Evolutionary conservation across 129 eudicot genomes (phyloP).

Genomic region (Dittrichia graveolens): DNA sequence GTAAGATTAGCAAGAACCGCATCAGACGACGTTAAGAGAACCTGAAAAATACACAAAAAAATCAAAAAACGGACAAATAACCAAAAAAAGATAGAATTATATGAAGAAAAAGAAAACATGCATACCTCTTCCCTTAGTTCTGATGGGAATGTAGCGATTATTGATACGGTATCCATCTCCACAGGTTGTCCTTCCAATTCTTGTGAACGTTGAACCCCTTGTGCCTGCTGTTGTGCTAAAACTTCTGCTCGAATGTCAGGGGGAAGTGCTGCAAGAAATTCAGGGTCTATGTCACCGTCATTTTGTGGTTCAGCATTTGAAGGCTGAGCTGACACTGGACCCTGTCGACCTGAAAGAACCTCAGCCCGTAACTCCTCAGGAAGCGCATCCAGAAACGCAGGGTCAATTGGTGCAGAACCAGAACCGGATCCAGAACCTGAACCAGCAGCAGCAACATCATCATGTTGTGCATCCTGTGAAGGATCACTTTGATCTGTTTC

Average conservation of each 20-base stretch:
- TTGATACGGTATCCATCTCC: conserved; percentile 97
- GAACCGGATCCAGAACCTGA: conserved; percentile 43
- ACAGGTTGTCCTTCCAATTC: conserved; percentile 98
- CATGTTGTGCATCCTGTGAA: conserved; percentile 54
- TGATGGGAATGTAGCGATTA: conserved; percentile 96
- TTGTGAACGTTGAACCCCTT: conserved; percentile 79
- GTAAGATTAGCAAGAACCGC: conserved; percentile 95
- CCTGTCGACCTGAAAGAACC: conserved; percentile 89
- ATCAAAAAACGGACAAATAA: not conserved
- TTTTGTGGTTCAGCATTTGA: conserved; percentile 72
- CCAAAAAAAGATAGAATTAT: not conserved
- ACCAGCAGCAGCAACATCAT: conserved; percentile 45
- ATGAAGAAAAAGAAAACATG: not conserved
- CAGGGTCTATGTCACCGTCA: conserved; percentile 93
- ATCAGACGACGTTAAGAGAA: conserved; percentile 93
- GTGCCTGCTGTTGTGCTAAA: conserved; percentile 93
- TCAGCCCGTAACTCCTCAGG: conserved; percentile 98
- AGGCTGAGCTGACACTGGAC: conserved; percentile 57
- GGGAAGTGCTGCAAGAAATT: conserved; percentile 97
- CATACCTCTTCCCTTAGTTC: conserved; percentile 93
- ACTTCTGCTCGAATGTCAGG: conserved; percentile 98
- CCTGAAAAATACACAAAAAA: conserved; percentile 38
- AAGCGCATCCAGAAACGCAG: conserved; percentile 97
- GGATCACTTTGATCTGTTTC: conserved; percentile 71
- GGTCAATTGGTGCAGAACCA: conserved; percentile 79